Evolutionary conservation across 2,329 filamentous ascomycete species (phyloP).

Genomic region (Fusarium protoensiforme): DNA sequence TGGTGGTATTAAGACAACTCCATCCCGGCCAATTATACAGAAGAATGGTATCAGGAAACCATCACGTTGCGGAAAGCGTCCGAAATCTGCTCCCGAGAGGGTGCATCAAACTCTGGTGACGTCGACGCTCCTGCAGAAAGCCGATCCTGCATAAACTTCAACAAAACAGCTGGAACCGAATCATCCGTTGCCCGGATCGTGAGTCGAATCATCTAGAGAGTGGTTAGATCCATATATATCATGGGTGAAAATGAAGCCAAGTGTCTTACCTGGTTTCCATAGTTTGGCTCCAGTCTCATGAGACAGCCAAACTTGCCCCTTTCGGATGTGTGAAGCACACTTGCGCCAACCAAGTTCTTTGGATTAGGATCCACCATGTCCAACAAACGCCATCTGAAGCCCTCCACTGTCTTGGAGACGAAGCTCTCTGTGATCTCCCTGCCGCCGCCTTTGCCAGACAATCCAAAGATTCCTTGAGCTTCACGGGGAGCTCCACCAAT

Average conservation of each 20-base stretch:
- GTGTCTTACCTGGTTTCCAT: slow-evolving; percentile 82
- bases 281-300: slow-evolving; percentile 94
- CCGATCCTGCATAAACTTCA: slow-evolving; percentile 89
- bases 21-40: slow-evolving; percentile 39
- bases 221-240: slow-evolving; percentile 20
- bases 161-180: slow-evolving; percentile 79
- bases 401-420: slow-evolving; percentile 78
- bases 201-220: slow-evolving; percentile 86
- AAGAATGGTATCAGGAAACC: slow-evolving; percentile 52
- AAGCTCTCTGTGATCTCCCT: slow-evolving; percentile 77
- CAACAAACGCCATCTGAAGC: slow-evolving; percentile 90
- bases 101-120: slow-evolving; percentile 51
- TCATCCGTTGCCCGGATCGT: slow-evolving; percentile 96
- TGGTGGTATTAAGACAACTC: slow-evolving; percentile 43
- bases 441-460: slow-evolving; percentile 61
- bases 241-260: background rate
- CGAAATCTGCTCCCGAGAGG: slow-evolving; percentile 62
- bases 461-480: slow-evolving; percentile 85
- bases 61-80: slow-evolving; percentile 68
- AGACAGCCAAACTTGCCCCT: slow-evolving; percentile 95
- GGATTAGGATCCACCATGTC: slow-evolving; percentile 89
- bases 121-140: slow-evolving; percentile 67
- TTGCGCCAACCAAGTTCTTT: slow-evolving; percentile 93
- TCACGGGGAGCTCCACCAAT: slow-evolving; percentile 91
- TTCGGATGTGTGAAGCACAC: slow-evolving; percentile 83